phyloP scores from a whole-genome alignment of 2,329 filamentous ascomycete species.

The Fusarium torulosum region DNA sequence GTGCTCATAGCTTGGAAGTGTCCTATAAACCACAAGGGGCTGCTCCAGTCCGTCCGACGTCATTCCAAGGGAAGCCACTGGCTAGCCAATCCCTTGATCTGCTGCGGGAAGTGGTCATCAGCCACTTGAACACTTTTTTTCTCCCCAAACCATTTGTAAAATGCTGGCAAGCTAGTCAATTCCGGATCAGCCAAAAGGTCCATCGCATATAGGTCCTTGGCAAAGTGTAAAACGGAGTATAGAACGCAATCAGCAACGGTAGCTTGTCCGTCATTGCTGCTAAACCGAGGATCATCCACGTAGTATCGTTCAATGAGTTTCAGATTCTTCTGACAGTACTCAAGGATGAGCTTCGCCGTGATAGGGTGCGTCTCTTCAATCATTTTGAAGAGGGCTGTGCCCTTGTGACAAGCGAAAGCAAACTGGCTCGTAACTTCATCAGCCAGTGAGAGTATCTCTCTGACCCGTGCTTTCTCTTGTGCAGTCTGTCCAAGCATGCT shows the following conservation, averaged over 20 bases:
- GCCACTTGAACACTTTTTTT: constrained; percentile 26
- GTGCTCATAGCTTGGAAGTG: too few relatives aligned
- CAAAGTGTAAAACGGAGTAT: constrained; percentile 32
- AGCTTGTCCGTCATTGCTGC: not conserved
- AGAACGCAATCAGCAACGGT: constrained; percentile 36
- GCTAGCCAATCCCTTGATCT: constrained; percentile 18
- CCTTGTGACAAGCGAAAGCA: constrained; percentile 37
- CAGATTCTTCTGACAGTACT: constrained; percentile 22
- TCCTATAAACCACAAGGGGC: too few relatives aligned
- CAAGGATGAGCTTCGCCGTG: constrained; percentile 11
- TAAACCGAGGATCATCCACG: not conserved
- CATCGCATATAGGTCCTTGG: constrained; percentile 28
- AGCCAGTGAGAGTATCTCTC: constrained; percentile 29
- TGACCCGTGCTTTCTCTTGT: constrained; percentile 19
- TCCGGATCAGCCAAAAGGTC: constrained; percentile 17
- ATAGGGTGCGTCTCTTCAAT: constrained; percentile 9
- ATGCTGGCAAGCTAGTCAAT: constrained; percentile 7
- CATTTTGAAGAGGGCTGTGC: constrained; percentile 3
- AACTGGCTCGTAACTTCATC: constrained; percentile 32
- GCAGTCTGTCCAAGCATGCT: constrained; percentile 20
- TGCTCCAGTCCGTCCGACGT: not conserved
- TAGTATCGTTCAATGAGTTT: constrained; percentile 29
- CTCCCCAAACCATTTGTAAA: constrained; percentile 23
- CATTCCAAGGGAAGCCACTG: constrained; percentile 33
- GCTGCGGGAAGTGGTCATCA: constrained; percentile 17